Evolutionary conservation across 441 rosid genomes (phyloP), one percentile per base, ranked within the genome.

Genomic region (Gossypium lobatum): DNA sequence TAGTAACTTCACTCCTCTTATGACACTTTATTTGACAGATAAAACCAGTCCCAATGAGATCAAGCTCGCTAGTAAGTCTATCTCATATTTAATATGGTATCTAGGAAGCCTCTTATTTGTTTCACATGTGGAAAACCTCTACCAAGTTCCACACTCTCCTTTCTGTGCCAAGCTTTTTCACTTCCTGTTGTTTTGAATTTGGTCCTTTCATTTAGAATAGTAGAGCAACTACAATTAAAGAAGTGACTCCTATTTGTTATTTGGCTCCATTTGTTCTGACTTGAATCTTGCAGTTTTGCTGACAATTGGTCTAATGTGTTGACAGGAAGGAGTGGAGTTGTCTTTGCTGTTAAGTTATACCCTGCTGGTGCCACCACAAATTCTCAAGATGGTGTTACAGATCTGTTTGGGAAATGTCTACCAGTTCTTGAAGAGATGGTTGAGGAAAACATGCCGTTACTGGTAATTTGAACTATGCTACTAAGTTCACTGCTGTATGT

Each of bases 331-430:
- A 89, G 97, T 76, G 97, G 97, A 18, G 84, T 88, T 61, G 90
- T 93, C 79, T 87, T 82, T 84, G 97, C 92, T 67, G 97, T 95
- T 69, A 95, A 95, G 87, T 71, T 93, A 74, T 91, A 95, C 76
- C 98, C 98, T 76, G 98, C 96, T 21, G 97, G 98, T n/a, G 97
- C 97, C 39, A 89, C 97, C 17, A 93, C 98, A 31, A 95, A 95
- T 80, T 93, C 97, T 72, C 96, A 95, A 84, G 96, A 92, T 76
- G 97, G 97, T 63, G 97, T 95, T 48, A 93, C 96, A 0, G 91
- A 95, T 79, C 92, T 95, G 72, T 84, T 92, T 68, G 97, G 98
- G 48, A 91, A 89, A 73, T 93, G 97, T 74, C 84, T 93, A 50
- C 92, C 94, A 23, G 93, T 88, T 53, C 89, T 95, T 53, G 98